These are phyloP conservation scores for Pyrrhoderma lamaoense DNA, from an alignment of 1,284 basidiomycete species.

Conservation along the genomic window DNA sequence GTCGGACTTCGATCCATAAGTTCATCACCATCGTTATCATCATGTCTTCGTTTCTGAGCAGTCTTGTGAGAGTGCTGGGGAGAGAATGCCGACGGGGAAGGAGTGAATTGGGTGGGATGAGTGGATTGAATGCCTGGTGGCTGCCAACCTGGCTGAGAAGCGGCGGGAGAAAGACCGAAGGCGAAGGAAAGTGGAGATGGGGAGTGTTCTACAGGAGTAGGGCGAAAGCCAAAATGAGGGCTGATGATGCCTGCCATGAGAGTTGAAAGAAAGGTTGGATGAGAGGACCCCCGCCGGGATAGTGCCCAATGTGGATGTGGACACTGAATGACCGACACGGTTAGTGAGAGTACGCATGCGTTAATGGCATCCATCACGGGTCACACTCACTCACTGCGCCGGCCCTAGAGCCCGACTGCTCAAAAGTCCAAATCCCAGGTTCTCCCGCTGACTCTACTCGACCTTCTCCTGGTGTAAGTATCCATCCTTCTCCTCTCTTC, in stretches of 20 bases:
- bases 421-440: too few relatives aligned
- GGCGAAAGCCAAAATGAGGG: constrained; percentile 57
- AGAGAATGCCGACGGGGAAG: constrained; percentile 32
- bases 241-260: constrained; percentile 65
- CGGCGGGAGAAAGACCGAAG: constrained; percentile 48
- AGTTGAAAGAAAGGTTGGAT: neutral
- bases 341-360: too few relatives aligned
- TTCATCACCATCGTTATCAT: constrained; percentile 53
- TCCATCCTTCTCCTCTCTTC: too few relatives aligned
- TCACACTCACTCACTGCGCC: constrained; percentile 4
- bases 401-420: constrained; percentile 12
- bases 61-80: constrained; percentile 29
- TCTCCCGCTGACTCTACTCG: too few relatives aligned
- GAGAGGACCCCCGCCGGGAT: too few relatives aligned
- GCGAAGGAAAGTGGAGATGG: constrained; percentile 64
- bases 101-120: constrained; percentile 35
- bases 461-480: too few relatives aligned
- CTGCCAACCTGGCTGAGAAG: constrained; percentile 33
- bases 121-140: constrained; percentile 31
- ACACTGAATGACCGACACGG: constrained; percentile 1
- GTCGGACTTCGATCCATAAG: constrained; percentile 78
- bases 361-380: too few relatives aligned
- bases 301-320: too few relatives aligned
- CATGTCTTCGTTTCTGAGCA: constrained; percentile 54
- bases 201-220: constrained; percentile 52